Evolutionary conservation across 495 filamentous ascomycete species (phyloP).

Genomic region (Penicillium ochrochloron): DNA sequence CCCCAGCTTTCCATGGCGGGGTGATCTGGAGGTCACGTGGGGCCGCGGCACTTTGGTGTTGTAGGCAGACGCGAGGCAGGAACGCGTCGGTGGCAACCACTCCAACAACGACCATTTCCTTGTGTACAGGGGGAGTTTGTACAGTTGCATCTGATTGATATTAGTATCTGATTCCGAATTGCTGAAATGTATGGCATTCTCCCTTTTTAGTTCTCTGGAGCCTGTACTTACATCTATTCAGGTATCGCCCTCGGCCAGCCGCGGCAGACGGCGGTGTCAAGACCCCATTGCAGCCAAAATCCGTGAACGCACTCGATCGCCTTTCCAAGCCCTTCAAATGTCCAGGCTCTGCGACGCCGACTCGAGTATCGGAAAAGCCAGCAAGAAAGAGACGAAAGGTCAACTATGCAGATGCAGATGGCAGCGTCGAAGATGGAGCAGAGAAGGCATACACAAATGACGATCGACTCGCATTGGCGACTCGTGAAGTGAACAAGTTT

Average conservation of each 20-base stretch:
- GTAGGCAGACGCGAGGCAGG: slow-evolving; percentile 31
- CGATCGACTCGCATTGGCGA: slow-evolving; percentile 82
- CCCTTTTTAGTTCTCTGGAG: neutral
- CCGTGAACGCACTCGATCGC: slow-evolving; percentile 64
- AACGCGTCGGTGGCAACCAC: slow-evolving; percentile 31
- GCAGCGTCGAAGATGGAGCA: slow-evolving; percentile 61
- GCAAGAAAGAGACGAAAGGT: slow-evolving; percentile 86
- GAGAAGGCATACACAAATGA: slow-evolving; percentile 90
- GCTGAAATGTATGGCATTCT: slow-evolving; percentile 25
- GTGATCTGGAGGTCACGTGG: slow-evolving; percentile 36
- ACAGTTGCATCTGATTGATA: slow-evolving; percentile 13
- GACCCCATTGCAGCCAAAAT: slow-evolving; percentile 43
- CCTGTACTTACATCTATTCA: slow-evolving; percentile 24
- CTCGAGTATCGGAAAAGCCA: slow-evolving; percentile 78
- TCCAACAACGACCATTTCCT: slow-evolving; percentile 5
- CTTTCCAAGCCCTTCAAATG: slow-evolving; percentile 92
- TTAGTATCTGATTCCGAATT: neutral
- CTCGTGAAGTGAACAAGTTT: slow-evolving; percentile 86
- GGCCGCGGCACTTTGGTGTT: slow-evolving; percentile 48
- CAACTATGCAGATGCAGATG: slow-evolving; percentile 85
- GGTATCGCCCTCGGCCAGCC: slow-evolving; percentile 50
- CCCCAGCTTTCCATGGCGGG: slow-evolving; percentile 22
- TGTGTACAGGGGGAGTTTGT: slow-evolving; percentile 13
- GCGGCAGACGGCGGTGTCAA: slow-evolving; percentile 38
- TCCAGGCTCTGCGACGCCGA: slow-evolving; percentile 75